Evolutionary conservation across 225 moss, liverwort and hornwort species (phyloP), one percentile per base, ranked within the genome.

Genomic region (Asterella californica): DNA sequence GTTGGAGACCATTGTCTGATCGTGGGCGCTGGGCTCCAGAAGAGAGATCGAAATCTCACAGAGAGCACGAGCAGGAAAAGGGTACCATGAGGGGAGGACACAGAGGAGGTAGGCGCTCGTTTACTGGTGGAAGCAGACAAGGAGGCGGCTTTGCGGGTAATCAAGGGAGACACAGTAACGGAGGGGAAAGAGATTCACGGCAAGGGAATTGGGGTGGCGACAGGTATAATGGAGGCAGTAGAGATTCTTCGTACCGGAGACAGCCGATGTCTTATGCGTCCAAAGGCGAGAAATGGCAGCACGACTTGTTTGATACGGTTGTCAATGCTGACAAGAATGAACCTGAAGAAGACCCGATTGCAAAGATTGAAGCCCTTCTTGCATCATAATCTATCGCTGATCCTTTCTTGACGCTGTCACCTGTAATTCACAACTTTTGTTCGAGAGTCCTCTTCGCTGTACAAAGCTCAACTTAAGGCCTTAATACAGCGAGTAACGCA

Each of bases 301-400:
- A 88, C 49, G 87, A 88, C 49, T 37, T 88, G 84, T 88, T 80
- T 30, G 81, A 88, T 79, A 60, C 84, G 2, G 38, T 85, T 5
- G 37, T 62, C 6, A 73, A 78, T 71, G 81, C 15, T 14, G 50
- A 29, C 6, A 81, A 83, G 29, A 72, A 54, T 37, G 70, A 45
- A 48, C 78, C 74, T 46, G 87, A 88, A 72, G 87, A 88, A 61
- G 85, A 88, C 46, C 87, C 87, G 7, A 71, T 83, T 9, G 84
- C 87, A 11, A 88, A 88, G 85, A 78, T 81, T 79, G 87, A 85
- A 83, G 87, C 87, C 17, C 85, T 88, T 60, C 85, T 88, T 70
- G 85, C 87, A 37, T 88, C 87, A 72, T 88, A 78, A 88, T 37
- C 9, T 36, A 66, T 48, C 17, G 9, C 32, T 29, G 14, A 74